These are phyloP conservation scores for Raddia distichophylla DNA, from an alignment of 176 grass and related monocot genomes.

Conservation along the genomic window DNA sequence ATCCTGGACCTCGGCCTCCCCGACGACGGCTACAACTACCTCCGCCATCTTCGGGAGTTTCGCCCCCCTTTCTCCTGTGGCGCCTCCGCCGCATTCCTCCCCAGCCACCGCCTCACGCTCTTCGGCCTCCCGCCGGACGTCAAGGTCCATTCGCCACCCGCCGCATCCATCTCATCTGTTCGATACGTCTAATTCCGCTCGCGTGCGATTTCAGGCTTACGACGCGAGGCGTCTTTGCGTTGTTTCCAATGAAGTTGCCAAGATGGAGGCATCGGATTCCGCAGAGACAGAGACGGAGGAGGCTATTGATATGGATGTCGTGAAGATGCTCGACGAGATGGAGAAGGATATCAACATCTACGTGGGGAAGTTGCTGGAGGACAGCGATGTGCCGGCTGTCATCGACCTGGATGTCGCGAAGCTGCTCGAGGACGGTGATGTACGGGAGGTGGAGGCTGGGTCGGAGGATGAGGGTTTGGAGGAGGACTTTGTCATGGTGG, in stretches of 20 bases:
- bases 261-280: not conserved
- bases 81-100: slow-evolving; percentile 58
- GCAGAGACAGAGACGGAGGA: slow-evolving; percentile 36
- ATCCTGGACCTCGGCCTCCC: slow-evolving; percentile 86
- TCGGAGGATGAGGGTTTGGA: slow-evolving; percentile 65
- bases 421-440: not conserved
- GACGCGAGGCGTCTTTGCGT: slow-evolving; percentile 57
- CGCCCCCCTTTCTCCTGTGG: slow-evolving; percentile 58
- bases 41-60: slow-evolving; percentile 74
- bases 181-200: not conserved
- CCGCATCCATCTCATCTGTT: not conserved
- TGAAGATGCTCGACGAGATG: slow-evolving; percentile 53
- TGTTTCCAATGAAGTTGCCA: slow-evolving; percentile 9
- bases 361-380: no score
- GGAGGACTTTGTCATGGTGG: slow-evolving; percentile 81
- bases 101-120: slow-evolving; percentile 49
- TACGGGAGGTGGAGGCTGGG: slow-evolving; percentile 20
- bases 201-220: slow-evolving; percentile 53
- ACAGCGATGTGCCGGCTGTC: slow-evolving; percentile 26
- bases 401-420: not conserved
- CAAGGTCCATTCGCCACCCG: slow-evolving; percentile 47
- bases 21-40: slow-evolving; percentile 92
- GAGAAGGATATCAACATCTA: no score
- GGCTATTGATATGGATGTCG: slow-evolving; percentile 64
- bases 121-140: slow-evolving; percentile 56